Evolutionary conservation across 2,329 filamentous ascomycete species (phyloP).

Genomic region (Drechslerella dactyloides): DNA sequence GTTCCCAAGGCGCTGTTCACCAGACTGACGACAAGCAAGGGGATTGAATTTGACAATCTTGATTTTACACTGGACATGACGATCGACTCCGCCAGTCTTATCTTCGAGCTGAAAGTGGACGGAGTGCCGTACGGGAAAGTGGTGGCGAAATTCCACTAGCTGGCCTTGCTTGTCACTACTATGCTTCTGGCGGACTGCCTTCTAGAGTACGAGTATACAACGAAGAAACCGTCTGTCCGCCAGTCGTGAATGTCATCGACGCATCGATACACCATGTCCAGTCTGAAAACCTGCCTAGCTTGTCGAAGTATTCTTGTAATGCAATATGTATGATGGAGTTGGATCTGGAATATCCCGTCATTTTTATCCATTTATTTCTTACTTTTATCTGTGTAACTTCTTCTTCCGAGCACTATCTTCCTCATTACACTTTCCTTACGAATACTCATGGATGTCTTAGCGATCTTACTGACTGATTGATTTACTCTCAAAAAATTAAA

Average conservation of each 20-base stretch:
- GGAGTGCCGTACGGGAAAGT: constrained; percentile 78
- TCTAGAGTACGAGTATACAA: not conserved
- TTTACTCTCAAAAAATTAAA: no score
- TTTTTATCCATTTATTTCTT: not conserved
- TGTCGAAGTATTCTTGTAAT: no score
- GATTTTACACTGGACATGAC: constrained; percentile 85
- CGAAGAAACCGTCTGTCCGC: not conserved
- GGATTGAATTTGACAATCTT: constrained; percentile 80
- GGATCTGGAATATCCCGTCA: constrained; percentile 27
- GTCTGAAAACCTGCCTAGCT: no score
- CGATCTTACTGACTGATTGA: no score
- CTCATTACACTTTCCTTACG: no score
- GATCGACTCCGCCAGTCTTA: constrained; percentile 76
- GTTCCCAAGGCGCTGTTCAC: constrained; percentile 77
- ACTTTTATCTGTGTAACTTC: not conserved
- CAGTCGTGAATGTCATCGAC: constrained; percentile 12
- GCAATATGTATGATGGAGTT: constrained; percentile 38
- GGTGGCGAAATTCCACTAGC: constrained; percentile 76
- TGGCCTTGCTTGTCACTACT: not conserved
- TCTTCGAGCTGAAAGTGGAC: constrained; percentile 80
- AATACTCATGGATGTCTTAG: constrained; percentile 36
- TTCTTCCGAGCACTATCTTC: no score
- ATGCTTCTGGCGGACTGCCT: not conserved
- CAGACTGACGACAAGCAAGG: constrained; percentile 75
- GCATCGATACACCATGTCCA: not conserved